Percentiles rank a stretch among this genome's conserved stretches.
These are phyloP conservation scores for Chlorella variabilis DNA, from an alignment of 163 green algal species.

Conservation along the genomic window DNA sequence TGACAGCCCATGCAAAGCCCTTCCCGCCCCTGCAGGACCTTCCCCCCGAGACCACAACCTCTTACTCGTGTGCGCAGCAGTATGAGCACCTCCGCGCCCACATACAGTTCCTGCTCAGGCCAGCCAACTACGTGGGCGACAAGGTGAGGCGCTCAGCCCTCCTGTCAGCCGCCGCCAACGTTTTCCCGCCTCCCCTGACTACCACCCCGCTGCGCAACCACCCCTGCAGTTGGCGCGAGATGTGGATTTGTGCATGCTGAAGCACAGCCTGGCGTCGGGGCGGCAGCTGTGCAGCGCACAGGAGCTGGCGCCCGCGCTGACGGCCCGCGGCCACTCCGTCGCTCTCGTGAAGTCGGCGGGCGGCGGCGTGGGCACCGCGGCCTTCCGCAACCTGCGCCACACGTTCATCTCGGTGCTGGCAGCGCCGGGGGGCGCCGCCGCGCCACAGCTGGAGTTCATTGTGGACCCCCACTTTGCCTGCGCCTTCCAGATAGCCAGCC, in stretches of 20 bases:
- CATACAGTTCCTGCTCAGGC: neutral
- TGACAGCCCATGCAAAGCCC: too few species aligned
- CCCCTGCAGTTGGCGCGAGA: slow-evolving; percentile 8
- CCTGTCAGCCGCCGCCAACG: too few species aligned
- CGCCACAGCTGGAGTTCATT: neutral
- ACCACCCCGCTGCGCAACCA: too few species aligned
- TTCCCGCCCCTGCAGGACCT: too few species aligned
- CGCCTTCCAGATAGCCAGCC: slow-evolving; percentile 20
- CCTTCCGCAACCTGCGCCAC: slow-evolving; percentile 23
- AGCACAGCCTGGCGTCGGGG: neutral
- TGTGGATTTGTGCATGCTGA: slow-evolving; percentile 18
- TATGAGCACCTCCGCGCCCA: too few species aligned
- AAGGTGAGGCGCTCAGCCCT: neutral
- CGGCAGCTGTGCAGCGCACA: neutral
- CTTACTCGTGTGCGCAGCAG: too few species aligned
- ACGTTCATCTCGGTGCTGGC: neutral
- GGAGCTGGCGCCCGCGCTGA: slow-evolving; percentile 8
- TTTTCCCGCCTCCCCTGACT: too few species aligned
- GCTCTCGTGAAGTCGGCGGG: neutral
- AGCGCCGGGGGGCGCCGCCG: too few species aligned
- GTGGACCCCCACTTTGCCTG: slow-evolving; percentile 22
- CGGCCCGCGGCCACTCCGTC: neutral
- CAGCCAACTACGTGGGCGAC: neutral
- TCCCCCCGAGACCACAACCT: too few species aligned
- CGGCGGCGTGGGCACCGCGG: neutral